phyloP scores from a whole-genome alignment of 2,329 filamentous ascomycete genomes.

The Teratosphaeria nubilosa region DNA sequence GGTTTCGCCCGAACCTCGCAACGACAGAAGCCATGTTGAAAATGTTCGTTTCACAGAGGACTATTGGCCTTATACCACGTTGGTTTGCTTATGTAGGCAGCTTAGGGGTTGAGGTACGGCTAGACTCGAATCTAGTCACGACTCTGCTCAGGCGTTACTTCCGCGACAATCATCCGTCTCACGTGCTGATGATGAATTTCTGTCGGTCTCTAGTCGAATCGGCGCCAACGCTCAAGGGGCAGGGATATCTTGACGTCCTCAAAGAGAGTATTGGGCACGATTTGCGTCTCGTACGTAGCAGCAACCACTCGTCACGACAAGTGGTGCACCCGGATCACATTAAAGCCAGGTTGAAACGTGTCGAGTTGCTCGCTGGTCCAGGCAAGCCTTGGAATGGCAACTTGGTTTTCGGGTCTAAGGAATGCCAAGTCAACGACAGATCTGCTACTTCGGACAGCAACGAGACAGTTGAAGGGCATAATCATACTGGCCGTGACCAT shows the following conservation, averaged over 20 bases:
- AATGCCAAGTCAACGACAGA: not conserved
- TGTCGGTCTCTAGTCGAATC: constrained; percentile 12
- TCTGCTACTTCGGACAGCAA: not conserved
- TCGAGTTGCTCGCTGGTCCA: constrained; percentile 1
- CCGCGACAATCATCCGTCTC: constrained; percentile 16
- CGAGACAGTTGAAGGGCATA: not conserved
- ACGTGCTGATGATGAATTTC: constrained; percentile 17
- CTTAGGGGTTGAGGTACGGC: constrained; percentile 7
- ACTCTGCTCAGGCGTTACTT: constrained; percentile 18
- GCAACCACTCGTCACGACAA: not conserved
- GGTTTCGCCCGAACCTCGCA: constrained; percentile 13
- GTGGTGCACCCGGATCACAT: not conserved
- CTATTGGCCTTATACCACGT: constrained; percentile 11
- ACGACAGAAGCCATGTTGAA: constrained; percentile 17
- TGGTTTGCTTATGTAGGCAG: constrained; percentile 16
- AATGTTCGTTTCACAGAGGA: constrained; percentile 11
- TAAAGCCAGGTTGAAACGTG: not conserved
- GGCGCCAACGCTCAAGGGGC: constrained; percentile 11
- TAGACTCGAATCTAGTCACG: constrained; percentile 12
- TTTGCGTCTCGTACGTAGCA: constrained; percentile 11
- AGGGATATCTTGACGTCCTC: constrained; percentile 11
- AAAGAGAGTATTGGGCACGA: constrained; percentile 19
- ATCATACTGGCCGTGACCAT: not conserved
- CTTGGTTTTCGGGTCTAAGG: not conserved
- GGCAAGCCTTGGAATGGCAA: constrained; percentile 4